Evolutionary conservation across 192 early-diverging fungal genomes (phyloP).

Genomic region (Dissophora ornata): DNA sequence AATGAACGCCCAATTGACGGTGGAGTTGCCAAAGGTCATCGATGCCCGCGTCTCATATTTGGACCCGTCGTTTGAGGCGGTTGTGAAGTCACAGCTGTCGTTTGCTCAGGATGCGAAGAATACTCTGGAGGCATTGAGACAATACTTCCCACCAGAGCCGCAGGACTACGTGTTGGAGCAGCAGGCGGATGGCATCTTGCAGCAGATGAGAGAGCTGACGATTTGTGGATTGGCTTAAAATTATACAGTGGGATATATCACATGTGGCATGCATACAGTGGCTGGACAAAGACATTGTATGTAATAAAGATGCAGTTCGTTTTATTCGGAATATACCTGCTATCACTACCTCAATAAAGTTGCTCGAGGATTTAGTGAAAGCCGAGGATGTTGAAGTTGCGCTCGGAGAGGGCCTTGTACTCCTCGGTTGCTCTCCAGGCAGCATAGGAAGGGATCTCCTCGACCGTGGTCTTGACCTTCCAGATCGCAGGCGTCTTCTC

Average conservation of each 20-base stretch:
- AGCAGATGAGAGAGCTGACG: constrained; percentile 88
- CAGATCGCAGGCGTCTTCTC: constrained; percentile 20
- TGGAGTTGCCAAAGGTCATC: constrained; percentile 91
- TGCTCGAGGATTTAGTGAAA: background rate
- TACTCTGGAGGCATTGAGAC: constrained; percentile 73
- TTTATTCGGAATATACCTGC: too few species aligned
- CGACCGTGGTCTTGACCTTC: constrained; percentile 15
- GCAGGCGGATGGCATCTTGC: constrained; percentile 82
- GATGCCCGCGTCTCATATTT: constrained; percentile 90
- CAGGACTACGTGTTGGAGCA: constrained; percentile 70
- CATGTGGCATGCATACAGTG: too few species aligned
- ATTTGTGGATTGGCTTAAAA: constrained; percentile 85
- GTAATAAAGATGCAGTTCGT: too few species aligned
- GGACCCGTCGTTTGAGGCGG: constrained; percentile 95
- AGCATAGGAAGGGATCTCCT: background rate
- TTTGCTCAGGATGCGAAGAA: constrained; percentile 88
- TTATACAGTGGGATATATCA: too few species aligned
- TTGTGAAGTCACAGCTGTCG: constrained; percentile 91
- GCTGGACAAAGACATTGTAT: too few species aligned
- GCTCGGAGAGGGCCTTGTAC: constrained; percentile 13
- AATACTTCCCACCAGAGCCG: constrained; percentile 67
- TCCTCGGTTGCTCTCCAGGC: constrained; percentile 20
- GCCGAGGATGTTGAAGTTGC: constrained; percentile 5
- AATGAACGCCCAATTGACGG: constrained; percentile 83
- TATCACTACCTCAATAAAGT: too few species aligned